Evolutionary conservation across 495 filamentous ascomycete species (phyloP), one percentile per base, ranked within the genome.

Genomic region (Hyaloscypha finlandica): DNA sequence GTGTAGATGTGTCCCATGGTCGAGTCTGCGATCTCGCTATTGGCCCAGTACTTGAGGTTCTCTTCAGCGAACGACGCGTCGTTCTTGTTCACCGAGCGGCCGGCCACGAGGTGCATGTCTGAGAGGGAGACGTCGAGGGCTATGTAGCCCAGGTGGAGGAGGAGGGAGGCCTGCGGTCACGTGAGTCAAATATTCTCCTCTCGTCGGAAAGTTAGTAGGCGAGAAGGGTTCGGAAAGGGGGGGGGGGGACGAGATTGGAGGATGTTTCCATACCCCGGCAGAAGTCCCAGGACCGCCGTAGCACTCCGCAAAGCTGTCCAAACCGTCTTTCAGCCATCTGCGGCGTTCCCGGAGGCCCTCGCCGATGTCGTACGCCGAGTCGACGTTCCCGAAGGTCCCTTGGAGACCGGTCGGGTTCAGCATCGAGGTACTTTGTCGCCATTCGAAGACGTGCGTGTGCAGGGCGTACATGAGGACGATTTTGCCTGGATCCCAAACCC

Each of bases 391-490:
- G 45, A 64, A 69, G 9, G 59, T 69, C 42, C 61, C 72, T 64
- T 61, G 68, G 20, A 66, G 67, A 37, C 66, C 71, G 6, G 56
- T 66, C 8, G 66, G 72, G 57, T 66, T 71, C 57, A 66, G 60
- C 73, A 69, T 73, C 52, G 16, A 64, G 54, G 58, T 69, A 48
- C 69, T 55, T 62, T 75, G 71, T 4, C 73, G 68, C 73, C 73
- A 75, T 56, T 75, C 73, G 31, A 75, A 75, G 20, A 75, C 66
- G 65, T 75, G 73, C 11, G 71, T 68, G 61, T 73, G 71, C 2
- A 75, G 42, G 0, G 71, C 73, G 33, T 75, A 75, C 12, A 71
- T 70, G 1, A 73, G 68, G 2, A 75, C 65, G n/a, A 66, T 70
- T 48, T 75, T 75, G 30, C 71, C 42, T 48, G 6, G 9, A 8